A percentile compares a stretch with the other conserved stretches of the same genome.
These are phyloP conservation scores for Reticulascus tulasneorum DNA, from an alignment of 2,329 filamentous ascomycete species.

Conservation along the genomic window DNA sequence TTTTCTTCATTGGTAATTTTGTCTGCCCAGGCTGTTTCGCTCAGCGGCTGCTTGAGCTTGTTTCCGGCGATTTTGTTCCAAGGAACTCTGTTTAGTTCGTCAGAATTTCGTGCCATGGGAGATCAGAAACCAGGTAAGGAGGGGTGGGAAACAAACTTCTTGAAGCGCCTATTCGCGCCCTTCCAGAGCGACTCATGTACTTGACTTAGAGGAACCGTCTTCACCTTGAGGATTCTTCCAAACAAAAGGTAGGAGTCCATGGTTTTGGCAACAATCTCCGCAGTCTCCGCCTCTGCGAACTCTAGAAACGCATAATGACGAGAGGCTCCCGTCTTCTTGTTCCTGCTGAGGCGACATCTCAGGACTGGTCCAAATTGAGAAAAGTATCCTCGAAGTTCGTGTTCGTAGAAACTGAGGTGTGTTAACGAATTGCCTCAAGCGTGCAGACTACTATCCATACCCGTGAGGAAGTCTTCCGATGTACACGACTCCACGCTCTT, in stretches of 20 bases:
- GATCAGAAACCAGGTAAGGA: too few species aligned
- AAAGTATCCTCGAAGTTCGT: conserved; percentile 92
- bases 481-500: conserved; percentile 76
- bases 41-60: conserved; percentile 67
- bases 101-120: too few species aligned
- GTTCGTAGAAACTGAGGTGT: conserved; percentile 80
- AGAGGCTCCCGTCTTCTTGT: conserved; percentile 83
- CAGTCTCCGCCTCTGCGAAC: conserved; percentile 73
- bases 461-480: conserved; percentile 81
- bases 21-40: conserved; percentile 73
- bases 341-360: conserved; percentile 70
- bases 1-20: conserved; percentile 70
- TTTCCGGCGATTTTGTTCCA: conserved; percentile 82
- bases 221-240: conserved; percentile 88
- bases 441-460: conserved; percentile 8
- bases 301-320: conserved; percentile 97
- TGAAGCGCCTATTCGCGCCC: conserved; percentile 86
- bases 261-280: conserved; percentile 86
- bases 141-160: conserved; percentile 77
- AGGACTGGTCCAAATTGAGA: conserved; percentile 84
- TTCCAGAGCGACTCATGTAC: conserved; percentile 82
- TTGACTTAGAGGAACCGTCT: conserved; percentile 70
- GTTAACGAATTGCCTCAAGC: conserved; percentile 5
- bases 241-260: conserved; percentile 99
- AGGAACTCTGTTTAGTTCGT: too few species aligned